Evolutionary conservation across 192 early-diverging fungal species (phyloP), one percentile per base, ranked within the genome.

Genomic region (Funneliformis geosporum): DNA sequence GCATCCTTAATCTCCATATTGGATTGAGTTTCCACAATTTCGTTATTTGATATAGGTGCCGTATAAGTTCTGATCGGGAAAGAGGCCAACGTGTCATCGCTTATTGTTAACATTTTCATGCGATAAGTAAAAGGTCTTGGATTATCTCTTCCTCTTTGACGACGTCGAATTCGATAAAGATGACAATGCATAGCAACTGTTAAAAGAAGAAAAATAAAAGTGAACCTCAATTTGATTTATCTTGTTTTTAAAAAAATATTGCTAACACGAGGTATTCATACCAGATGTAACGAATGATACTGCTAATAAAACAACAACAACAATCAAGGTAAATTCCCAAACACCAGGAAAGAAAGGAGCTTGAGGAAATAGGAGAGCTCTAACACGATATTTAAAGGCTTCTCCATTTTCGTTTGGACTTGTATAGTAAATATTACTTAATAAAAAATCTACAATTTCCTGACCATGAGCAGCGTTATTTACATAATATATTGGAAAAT

Each of bases 141-240:
- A 33, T 16, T 40, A 16, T 39, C 66, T 68, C 66, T 28, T 21
- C 28, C 27, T 68, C 66, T 28, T 40, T 68, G 66, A n/a, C 66
- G 66, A 3, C 66, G 66, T 18, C 60, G 60, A 23, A 68, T 27
- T 18, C 66, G 66, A 21, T 68, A 68, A 68, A 68, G 66, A 25
- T 68, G 66, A 68, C 66, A 68, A 40, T 68, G 66, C 66, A 68
- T 68, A 68, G 66, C 66, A 68, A 68, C 66, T 68, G 21, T 28
- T 44, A 10, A 44, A 9, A 44, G n/a, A 65, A 9, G 10, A 10
- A 65, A 65, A 33, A 65, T 2, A 65, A 6, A 68, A 68, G 25
- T 14, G 5, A 25, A 67, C 27, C 6, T 2, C 5, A 68, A 68
- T 28, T 40, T 21, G 7, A 33, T 28, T 14, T 21, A 33, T 27